Evolutionary conservation across 2,329 filamentous ascomycete species (phyloP).

Genomic region (Clonostachys solani): DNA sequence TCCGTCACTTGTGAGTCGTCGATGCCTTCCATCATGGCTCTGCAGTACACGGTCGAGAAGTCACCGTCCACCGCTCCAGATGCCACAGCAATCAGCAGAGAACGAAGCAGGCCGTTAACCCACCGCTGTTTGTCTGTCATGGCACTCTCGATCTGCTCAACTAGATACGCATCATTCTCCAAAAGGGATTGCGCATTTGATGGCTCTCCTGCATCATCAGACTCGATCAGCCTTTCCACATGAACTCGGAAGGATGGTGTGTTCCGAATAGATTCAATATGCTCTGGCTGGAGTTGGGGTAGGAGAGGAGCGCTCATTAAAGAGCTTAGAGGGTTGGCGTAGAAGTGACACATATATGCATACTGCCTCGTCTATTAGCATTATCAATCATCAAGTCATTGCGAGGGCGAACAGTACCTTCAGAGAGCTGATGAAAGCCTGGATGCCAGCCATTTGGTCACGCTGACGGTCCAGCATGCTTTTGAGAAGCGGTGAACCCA

Average conservation of each 20-base stretch:
- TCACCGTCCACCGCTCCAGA: constrained; percentile 25
- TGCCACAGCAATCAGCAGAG: constrained; percentile 39
- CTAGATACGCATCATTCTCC: constrained; percentile 53
- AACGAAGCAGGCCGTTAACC: constrained; percentile 36
- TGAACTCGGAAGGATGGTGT: constrained; percentile 63
- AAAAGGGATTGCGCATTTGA: constrained; percentile 43
- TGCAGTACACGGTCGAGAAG: constrained; percentile 57
- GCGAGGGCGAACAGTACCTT: constrained; percentile 42
- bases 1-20: constrained; percentile 47
- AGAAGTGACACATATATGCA: constrained; percentile 83
- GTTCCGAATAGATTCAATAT: constrained; percentile 64
- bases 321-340: constrained; percentile 70
- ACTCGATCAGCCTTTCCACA: constrained; percentile 32
- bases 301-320: constrained; percentile 34
- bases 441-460: constrained; percentile 73
- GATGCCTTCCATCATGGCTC: constrained; percentile 24
- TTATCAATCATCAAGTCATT: not conserved
- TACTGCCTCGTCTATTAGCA: constrained; percentile 45
- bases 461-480: constrained; percentile 67
- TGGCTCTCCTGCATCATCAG: constrained; percentile 39
- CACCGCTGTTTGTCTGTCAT: constrained; percentile 24
- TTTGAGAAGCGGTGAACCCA: constrained; percentile 61
- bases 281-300: constrained; percentile 48
- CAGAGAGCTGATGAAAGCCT: constrained; percentile 65
- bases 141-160: constrained; percentile 29